Evolutionary conservation across 495 filamentous ascomycete genomes (phyloP).

Genomic region (Pyronema domesticum): DNA sequence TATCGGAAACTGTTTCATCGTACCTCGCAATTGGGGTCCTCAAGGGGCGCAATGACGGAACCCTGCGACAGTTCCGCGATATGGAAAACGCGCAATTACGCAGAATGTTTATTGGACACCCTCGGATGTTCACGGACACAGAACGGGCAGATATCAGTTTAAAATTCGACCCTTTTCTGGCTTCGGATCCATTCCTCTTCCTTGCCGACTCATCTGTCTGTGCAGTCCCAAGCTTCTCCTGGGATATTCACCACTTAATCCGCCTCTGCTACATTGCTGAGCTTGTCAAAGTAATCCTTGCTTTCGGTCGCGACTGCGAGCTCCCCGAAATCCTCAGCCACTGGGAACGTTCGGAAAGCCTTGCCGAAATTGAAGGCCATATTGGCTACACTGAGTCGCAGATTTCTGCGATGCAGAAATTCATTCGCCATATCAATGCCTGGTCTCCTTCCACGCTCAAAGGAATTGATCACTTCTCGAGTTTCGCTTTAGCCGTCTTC

Average conservation of each 20-base stretch:
- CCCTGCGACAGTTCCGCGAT: conserved; percentile 47
- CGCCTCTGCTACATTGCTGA: conserved; percentile 85
- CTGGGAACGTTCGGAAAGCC: conserved; percentile 11
- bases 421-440: conserved; percentile 2
- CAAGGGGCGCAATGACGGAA: conserved; percentile 33
- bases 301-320: conserved; percentile 27
- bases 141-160: not conserved
- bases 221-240: conserved; percentile 48
- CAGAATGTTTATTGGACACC: conserved; percentile 46
- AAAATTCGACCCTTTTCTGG: conserved; percentile 43
- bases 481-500: conserved; percentile 26
- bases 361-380: conserved; percentile 10
- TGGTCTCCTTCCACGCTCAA: not conserved
- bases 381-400: conserved; percentile 17
- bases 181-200: conserved; percentile 71
- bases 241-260: conserved; percentile 67
- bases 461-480: not conserved
- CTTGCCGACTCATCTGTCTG: conserved; percentile 55
- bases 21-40: conserved; percentile 64
- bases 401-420: conserved; percentile 9
- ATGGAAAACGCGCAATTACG: conserved; percentile 56
- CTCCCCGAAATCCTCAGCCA: conserved; percentile 28
- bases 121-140: conserved; percentile 22
- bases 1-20: conserved; percentile 72
- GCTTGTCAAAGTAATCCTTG: conserved; percentile 57